A percentile compares a stretch with the other conserved stretches of the same genome.
Conservation (phyloP, 1,284 basidiomycete species). For the Exobasidium cylindrosporum region DNA sequence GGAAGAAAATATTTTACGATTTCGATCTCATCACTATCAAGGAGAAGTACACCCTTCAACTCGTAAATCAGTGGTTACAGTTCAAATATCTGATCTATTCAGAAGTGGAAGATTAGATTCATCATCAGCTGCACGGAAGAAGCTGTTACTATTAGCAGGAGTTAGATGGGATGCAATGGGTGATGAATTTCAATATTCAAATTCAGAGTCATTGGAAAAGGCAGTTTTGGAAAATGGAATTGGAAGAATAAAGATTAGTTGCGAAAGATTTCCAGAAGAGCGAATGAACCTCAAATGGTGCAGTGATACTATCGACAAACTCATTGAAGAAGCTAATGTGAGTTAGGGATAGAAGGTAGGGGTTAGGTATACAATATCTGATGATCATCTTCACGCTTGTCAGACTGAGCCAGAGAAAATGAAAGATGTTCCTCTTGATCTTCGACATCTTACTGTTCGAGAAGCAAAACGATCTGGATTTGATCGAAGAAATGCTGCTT, state of each 20-base stretch:
- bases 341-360: too few species aligned
- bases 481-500: conserved; percentile 30
- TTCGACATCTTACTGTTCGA: conserved; percentile 35
- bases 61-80: conserved; percentile 52
- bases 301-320: conserved; percentile 54
- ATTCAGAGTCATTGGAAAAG: background rate
- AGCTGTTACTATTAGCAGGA: conserved; percentile 56
- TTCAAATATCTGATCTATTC: conserved; percentile 43
- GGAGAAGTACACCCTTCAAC: conserved; percentile 55
- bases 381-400: background rate
- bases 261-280: conserved; percentile 53
- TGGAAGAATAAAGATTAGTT: conserved; percentile 51
- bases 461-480: conserved; percentile 35
- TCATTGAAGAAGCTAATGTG: conserved; percentile 54
- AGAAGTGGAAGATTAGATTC: conserved; percentile 28
- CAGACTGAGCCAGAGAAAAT: conserved; percentile 36
- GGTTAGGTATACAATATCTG: too few species aligned
- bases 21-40: conserved; percentile 55
- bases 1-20: conserved; percentile 27
- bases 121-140: conserved; percentile 42
- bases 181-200: background rate
- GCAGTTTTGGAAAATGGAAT: conserved; percentile 4
- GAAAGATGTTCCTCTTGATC: conserved; percentile 53
- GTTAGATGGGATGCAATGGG: conserved; percentile 29
- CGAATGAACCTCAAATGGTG: conserved; percentile 58